These are phyloP conservation scores for Domatiomyces catenatus DNA, from an alignment of 2,329 filamentous ascomycete genomes.

Conservation along the genomic window DNA sequence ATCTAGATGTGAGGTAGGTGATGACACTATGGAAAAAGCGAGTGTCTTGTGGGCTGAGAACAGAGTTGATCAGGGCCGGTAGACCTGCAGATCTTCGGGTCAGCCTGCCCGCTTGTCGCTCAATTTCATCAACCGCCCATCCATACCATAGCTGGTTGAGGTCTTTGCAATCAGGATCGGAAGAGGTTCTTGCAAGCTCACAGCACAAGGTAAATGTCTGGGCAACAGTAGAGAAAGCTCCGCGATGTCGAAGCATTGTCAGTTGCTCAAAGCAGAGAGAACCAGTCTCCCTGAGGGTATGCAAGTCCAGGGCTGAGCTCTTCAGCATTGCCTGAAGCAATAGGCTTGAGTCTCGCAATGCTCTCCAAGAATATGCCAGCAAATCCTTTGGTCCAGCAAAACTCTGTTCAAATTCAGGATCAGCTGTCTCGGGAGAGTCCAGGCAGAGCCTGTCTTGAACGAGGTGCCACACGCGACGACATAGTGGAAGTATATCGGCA, in stretches of 20 bases:
- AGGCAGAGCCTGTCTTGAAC: slow-evolving; percentile 72
- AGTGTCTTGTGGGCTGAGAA: slow-evolving; percentile 51
- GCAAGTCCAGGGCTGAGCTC: slow-evolving; percentile 29
- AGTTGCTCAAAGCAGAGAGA: slow-evolving; percentile 68
- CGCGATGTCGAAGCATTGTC: slow-evolving; percentile 68
- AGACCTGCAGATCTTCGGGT: slow-evolving; percentile 86
- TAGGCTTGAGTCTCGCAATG: slow-evolving; percentile 82
- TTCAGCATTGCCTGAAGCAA: slow-evolving; percentile 48
- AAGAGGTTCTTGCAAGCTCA: slow-evolving; percentile 43
- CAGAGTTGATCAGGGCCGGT: slow-evolving; percentile 68
- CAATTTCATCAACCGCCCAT: slow-evolving; percentile 55
- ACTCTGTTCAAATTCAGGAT: slow-evolving; percentile 49
- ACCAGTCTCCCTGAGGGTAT: slow-evolving; percentile 52
- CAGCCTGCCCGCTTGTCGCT: slow-evolving; percentile 57
- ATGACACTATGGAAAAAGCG: slow-evolving; percentile 50
- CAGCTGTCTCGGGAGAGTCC: slow-evolving; percentile 76
- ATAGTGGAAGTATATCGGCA: background rate
- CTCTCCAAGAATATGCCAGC: slow-evolving; percentile 86
- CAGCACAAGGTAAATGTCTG: slow-evolving; percentile 76
- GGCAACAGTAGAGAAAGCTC: slow-evolving; percentile 85
- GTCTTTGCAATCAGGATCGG: slow-evolving; percentile 26
- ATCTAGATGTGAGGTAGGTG: slow-evolving; percentile 20
- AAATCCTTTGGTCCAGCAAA: slow-evolving; percentile 70
- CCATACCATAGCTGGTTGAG: slow-evolving; percentile 57
- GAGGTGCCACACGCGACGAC: slow-evolving; percentile 51